Base-by-base conservation (phyloP, 1,139 yeast genomes). In the Yamadazyma buinensis region DNA sequence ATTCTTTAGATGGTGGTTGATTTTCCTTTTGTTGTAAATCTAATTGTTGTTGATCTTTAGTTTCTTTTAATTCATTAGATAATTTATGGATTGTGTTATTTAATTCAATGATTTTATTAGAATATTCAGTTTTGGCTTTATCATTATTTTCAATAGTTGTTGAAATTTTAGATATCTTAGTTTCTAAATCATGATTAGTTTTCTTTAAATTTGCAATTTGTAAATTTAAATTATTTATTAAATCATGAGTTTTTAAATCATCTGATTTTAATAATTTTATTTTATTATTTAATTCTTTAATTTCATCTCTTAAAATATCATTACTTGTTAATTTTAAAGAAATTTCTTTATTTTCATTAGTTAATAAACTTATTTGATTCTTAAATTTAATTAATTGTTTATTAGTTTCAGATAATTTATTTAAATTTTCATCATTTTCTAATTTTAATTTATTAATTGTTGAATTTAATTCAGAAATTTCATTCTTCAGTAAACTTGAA, bases 21-120 rank as follows among this genome's bases (percentile, higher is more conserved):
- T 55, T 72, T 50, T 66, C 73, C 49, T 56, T 68, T 39, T 44
- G 54, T 24, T 34, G 42, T 5, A 45, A 45, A 25, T 38, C 43
- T 43, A 54, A 72, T 37, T 45, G 57, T 39, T 44, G 55, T 24
- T 35, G 42, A 6, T 46, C 46, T 26, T 37, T 44, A 10, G 39
- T 31, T 15, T 45, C 46, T 4, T 37, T 33, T 10, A 41, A 29
- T 14, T 46, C 47, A 6, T 34, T 32, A 29, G 57, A 55, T 7
- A 64, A 44, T 5, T 47, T 46, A 5, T 40, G 42, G 2, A 64
- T 41, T 30, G 56, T 51, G 13, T 51, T 40, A 20, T 50, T 56
- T 31, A 66, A 49, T 2, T 44, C 45, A 20, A 52, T 36, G 6
- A 64, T 56, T 30, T 55, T 54, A 13, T 50, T 51, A 0, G 61